Base-by-base conservation (phyloP, 163 green algal species). In the Scenedesmus sp. region DNA sequence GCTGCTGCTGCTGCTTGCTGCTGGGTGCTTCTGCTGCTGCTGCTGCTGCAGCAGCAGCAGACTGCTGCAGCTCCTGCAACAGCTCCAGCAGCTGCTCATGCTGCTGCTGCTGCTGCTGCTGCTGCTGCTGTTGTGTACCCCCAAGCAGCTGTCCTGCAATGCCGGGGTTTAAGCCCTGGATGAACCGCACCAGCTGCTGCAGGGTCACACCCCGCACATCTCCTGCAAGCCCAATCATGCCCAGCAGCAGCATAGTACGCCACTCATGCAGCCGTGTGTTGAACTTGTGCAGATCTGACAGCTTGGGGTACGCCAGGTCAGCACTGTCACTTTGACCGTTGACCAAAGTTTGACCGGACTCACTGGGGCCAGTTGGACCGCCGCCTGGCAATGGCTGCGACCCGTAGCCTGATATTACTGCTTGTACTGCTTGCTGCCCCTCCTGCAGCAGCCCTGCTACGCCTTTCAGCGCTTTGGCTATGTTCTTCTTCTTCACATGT, bases 71-170 rank as follows among this genome's bases (percentile, higher is more conserved):
- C 3, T 26, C 16, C 55, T 74, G 12, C n/a, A 91, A 73, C 56
- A 91, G 34, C 55, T 34, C 13, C 12, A 15, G 52, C 73, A 91
- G 46, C 23, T 46, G 77, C 77, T 8, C 77, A n/a, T 57, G 18
- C 76, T 84, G 86, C 86, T 82, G 66, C 84, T 88, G 18, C 76
- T 84, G 86, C 86, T 82, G 66, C 84, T 88, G 84, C 59, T 79
- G 84, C 84, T 90, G 85, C 66, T 90, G 64, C 85, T 90, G 85
- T n/a, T 54, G 16, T 18, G 60, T 4, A 15, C 5, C 1, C 2
- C 66, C 76, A 9, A 91, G 56, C 76, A 91, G 76, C 76, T 91
- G 87, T 55, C 59, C 57, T 7, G 76, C 87, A 6, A 91, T 62
- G 26, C 34, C 57, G 66, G 87, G 60, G 52, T n/a, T 79, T 4